Conservation (phyloP, 202 grass and related monocot genomes). For the Hordeum pubiflorum region DNA sequence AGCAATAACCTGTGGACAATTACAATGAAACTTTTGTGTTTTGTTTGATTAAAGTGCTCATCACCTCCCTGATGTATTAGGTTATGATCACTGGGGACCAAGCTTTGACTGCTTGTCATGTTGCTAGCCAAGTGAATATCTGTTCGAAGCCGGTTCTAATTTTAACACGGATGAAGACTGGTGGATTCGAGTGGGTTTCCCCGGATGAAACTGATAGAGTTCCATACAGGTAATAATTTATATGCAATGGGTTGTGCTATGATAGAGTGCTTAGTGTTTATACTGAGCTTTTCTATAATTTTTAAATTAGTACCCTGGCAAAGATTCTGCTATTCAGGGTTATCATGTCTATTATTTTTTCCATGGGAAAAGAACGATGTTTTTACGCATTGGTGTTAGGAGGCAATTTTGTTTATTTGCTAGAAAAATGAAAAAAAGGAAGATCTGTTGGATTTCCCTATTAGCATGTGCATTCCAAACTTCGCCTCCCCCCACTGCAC, state of each 20-base stretch:
- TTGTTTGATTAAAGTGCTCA: constrained; percentile 31
- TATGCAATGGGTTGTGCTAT: background rate
- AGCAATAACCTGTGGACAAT: background rate
- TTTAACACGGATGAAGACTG: constrained; percentile 49
- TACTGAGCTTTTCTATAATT: background rate
- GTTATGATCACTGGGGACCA: constrained; percentile 99
- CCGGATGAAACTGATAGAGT: constrained; percentile 86
- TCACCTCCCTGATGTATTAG: constrained; percentile 37
- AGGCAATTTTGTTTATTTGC: background rate
- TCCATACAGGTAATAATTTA: constrained; percentile 58
- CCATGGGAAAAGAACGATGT: background rate
- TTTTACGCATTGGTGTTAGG: background rate
- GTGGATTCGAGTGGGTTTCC: constrained; percentile 80
- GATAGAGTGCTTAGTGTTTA: background rate
- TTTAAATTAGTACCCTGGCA: background rate
- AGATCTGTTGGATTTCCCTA: background rate
- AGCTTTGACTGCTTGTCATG: constrained; percentile 93
- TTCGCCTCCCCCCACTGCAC: background rate
- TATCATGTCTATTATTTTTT: background rate
- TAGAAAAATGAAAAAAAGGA: background rate
- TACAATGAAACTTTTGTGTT: background rate
- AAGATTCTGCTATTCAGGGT: background rate
- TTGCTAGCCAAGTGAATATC: constrained; percentile 95
- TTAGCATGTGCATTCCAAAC: background rate
- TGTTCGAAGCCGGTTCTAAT: constrained; percentile 78